Evolutionary conservation across 2,329 filamentous ascomycete genomes (phyloP).

Genomic region (Pyrenophora teres): DNA sequence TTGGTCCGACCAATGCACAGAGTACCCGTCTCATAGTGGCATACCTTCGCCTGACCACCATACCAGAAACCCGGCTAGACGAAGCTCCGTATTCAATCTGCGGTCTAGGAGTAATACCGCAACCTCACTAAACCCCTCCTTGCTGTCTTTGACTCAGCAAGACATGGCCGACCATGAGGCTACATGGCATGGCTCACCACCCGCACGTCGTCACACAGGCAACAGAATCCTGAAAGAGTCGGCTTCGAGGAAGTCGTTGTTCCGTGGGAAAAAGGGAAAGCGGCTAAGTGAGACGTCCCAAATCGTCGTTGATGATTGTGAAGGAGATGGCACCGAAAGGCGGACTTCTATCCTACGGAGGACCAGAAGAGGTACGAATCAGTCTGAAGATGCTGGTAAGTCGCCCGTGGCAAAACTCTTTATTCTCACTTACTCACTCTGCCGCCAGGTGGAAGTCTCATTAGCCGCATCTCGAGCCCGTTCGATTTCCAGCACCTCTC

Average conservation of each 20-base stretch:
- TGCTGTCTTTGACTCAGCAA: conserved; percentile 28
- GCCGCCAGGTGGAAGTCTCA: conserved; percentile 30
- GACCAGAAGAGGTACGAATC: conserved; percentile 27
- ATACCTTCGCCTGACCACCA: conserved; percentile 41
- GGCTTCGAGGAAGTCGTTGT: conserved; percentile 36
- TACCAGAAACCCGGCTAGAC: conserved; percentile 28
- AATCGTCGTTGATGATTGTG: conserved; percentile 25
- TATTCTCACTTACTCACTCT: conserved; percentile 12
- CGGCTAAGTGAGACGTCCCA: conserved; percentile 40
- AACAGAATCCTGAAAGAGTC: conserved; percentile 25
- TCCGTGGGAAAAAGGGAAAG: conserved; percentile 44
- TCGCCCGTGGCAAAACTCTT: conserved; percentile 1
- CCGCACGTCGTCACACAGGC: conserved; percentile 26
- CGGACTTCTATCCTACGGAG: conserved; percentile 44
- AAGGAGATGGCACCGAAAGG: conserved; percentile 33
- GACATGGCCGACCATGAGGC: conserved; percentile 30
- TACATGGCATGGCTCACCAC: conserved; percentile 31
- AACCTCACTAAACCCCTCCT: conserved; percentile 40
- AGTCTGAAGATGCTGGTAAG: conserved; percentile 35
- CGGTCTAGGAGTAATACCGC: conserved; percentile 47
- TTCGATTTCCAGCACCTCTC: conserved; percentile 69
- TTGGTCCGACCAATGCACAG: conserved; percentile 32
- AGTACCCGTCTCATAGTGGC: conserved; percentile 31
- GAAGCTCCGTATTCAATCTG: conserved; percentile 45
- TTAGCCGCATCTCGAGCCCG: conserved; percentile 60